These are phyloP conservation scores for Botrytis medusae DNA, from an alignment of 2,329 filamentous ascomycete genomes.

Conservation along the genomic window DNA sequence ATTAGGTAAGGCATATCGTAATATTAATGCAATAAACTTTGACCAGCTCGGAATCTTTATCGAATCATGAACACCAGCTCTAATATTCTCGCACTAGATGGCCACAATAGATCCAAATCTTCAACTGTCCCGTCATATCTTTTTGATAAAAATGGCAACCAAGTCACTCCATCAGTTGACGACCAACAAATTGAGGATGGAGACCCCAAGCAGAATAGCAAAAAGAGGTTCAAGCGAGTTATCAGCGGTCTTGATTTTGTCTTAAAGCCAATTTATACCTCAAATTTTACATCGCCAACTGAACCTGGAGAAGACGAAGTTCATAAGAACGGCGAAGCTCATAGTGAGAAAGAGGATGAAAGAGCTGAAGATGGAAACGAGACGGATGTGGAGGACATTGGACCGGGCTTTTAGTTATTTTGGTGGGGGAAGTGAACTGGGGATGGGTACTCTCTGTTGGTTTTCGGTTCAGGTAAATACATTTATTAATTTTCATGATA, in stretches of 20 bases:
- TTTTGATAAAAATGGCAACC: slow-evolving; percentile 52
- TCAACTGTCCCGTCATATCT: slow-evolving; percentile 40
- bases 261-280: slow-evolving; percentile 16
- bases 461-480: neutral
- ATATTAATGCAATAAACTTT: neutral
- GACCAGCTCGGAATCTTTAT: neutral
- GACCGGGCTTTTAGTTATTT: neutral
- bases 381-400: neutral
- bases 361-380: neutral
- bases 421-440: neutral
- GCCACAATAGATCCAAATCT: slow-evolving; percentile 9
- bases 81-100: slow-evolving; percentile 25
- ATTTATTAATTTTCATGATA: neutral
- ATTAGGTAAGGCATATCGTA: slow-evolving; percentile 27
- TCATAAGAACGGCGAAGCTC: neutral
- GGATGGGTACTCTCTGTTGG: neutral
- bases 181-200: slow-evolving; percentile 52
- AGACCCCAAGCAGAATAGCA: slow-evolving; percentile 31
- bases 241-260: slow-evolving; percentile 23
- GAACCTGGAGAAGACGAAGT: neutral
- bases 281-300: slow-evolving; percentile 9
- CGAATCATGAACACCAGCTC: neutral
- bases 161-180: slow-evolving; percentile 59
- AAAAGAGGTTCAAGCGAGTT: slow-evolving; percentile 28
- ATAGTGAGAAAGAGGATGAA: neutral